Evolutionary conservation across 2,329 filamentous ascomycete genomes (phyloP), one percentile per base, ranked within the genome.

Genomic region (Geosmithia flava): DNA sequence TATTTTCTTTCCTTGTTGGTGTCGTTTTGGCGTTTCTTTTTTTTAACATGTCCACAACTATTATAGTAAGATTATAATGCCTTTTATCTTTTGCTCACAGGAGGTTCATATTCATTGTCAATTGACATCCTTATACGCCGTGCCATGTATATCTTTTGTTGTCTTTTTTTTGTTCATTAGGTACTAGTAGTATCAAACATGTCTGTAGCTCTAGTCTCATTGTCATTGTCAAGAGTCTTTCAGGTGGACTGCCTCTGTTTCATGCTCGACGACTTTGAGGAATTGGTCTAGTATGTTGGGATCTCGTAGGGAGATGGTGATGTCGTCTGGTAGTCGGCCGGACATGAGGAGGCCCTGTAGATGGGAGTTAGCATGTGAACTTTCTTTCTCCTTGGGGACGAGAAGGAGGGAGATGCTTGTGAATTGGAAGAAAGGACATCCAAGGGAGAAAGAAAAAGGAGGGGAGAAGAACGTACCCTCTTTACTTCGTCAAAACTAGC

Each of bases 301-400:
- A 64, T 96, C 88, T 56, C 89, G 75, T 67, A 95, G 71, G 20
- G 84, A 76, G 41, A 85, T 76, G 1, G 86, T 83, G 20, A 89
- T 75, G 59, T 90, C 87, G 57, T 91, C 84, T 3, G 83, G 79
- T 44, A 71, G 56, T 37, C 68, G 61, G 2, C 76, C 76, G 2
- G 68, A 67, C 59, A 69, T 68, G 49, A 68, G 58, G 4, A 80
- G 62, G 47, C 66, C 69, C 75, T 79, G 49, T 45, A 30, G 19
- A 30, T 27, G 23, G 23, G 20, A 3, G 44, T 50, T 47, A 51
- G 48, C 33, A 2, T n/a, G 5, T 30, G 5, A 27, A 27, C 44
- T 41, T 15, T 20, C 16, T 30, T 30, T 3, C 2, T 16, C 10
- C 20, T 16, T 15, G 10, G 10, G 8, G n/a, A n/a, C n/a, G n/a